phyloP scores from a whole-genome alignment of 2,329 filamentous ascomycete genomes.

The Aspergillus viridinutans region DNA sequence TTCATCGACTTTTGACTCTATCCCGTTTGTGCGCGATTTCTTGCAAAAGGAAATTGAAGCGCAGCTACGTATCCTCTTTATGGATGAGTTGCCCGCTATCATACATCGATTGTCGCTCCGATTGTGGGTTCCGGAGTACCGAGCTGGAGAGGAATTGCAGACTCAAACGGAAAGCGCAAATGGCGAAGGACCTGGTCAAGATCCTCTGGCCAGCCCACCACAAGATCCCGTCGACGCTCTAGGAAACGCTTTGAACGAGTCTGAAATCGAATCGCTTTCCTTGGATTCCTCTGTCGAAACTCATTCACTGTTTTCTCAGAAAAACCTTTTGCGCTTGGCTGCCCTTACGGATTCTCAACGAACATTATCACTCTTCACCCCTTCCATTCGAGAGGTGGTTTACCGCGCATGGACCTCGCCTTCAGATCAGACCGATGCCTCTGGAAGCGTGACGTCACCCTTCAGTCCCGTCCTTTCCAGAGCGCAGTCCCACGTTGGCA shows the following conservation, averaged over 20 bases:
- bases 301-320: slow-evolving; percentile 90
- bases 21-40: slow-evolving; percentile 96
- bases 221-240: slow-evolving; percentile 76
- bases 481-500: slow-evolving; percentile 60
- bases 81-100: slow-evolving; percentile 95
- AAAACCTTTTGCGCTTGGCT: slow-evolving; percentile 80
- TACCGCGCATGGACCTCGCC: slow-evolving; percentile 89
- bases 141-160: slow-evolving; percentile 60
- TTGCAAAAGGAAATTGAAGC: slow-evolving; percentile 93
- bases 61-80: slow-evolving; percentile 87
- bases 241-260: slow-evolving; percentile 71
- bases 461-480: slow-evolving; percentile 53
- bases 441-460: slow-evolving; percentile 36
- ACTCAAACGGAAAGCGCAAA: slow-evolving; percentile 48
- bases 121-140: slow-evolving; percentile 84
- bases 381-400: slow-evolving; percentile 81
- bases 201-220: slow-evolving; percentile 77
- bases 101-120: slow-evolving; percentile 88
- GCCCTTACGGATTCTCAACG: slow-evolving; percentile 82
- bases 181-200: slow-evolving; percentile 60
- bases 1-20: slow-evolving; percentile 97
- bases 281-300: slow-evolving; percentile 76
- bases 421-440: slow-evolving; percentile 63
- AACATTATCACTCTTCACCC: slow-evolving; percentile 86
- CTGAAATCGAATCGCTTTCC: slow-evolving; percentile 70